A percentile compares a stretch with the other conserved stretches of the same genome.
Evolutionary conservation across 108 stramenopile genomes (phyloP).

Genomic region (Chaetoceros muelleri): DNA sequence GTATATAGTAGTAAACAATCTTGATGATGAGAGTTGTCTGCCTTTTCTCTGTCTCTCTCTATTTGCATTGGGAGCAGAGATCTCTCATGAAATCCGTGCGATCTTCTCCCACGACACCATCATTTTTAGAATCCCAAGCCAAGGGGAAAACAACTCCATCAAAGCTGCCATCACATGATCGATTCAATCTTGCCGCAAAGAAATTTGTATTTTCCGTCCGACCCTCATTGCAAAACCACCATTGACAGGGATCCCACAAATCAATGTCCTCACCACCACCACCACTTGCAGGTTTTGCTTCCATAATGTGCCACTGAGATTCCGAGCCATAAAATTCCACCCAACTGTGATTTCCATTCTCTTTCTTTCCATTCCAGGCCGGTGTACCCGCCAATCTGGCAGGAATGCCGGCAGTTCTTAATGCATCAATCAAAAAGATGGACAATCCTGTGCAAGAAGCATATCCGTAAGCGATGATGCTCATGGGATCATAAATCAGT

Average conservation of each 20-base stretch:
- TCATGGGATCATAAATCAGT: constrained; percentile 81
- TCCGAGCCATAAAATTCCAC: constrained; percentile 60
- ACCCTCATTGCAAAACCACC: constrained; percentile 76
- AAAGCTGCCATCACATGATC: constrained; percentile 4
- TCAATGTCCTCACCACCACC: constrained; percentile 48
- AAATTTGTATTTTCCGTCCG: constrained; percentile 47
- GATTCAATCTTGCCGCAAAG: constrained; percentile 58
- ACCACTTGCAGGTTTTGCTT: constrained; percentile 50
- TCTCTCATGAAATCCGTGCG: constrained; percentile 49
- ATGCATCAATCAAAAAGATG: constrained; percentile 49
- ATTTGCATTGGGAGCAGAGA: constrained; percentile 43
- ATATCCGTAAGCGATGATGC: constrained; percentile 71
- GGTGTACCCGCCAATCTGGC: constrained; percentile 79
- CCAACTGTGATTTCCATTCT: constrained; percentile 88
- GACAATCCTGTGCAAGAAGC: constrained; percentile 77
- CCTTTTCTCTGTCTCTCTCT: too few relatives aligned
- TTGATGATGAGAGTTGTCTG: too few relatives aligned
- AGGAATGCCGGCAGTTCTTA: constrained; percentile 64
- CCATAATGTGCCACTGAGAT: constrained; percentile 68
- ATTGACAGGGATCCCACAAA: constrained; percentile 60
- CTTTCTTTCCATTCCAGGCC: constrained; percentile 63
- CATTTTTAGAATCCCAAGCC: constrained; percentile 68
- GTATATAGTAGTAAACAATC: too few relatives aligned
- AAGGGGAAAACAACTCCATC: too few relatives aligned
- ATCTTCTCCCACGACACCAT: constrained; percentile 66